Base-by-base conservation (phyloP, 2,329 filamentous ascomycete species). In the Fusarium sp. region DNA sequence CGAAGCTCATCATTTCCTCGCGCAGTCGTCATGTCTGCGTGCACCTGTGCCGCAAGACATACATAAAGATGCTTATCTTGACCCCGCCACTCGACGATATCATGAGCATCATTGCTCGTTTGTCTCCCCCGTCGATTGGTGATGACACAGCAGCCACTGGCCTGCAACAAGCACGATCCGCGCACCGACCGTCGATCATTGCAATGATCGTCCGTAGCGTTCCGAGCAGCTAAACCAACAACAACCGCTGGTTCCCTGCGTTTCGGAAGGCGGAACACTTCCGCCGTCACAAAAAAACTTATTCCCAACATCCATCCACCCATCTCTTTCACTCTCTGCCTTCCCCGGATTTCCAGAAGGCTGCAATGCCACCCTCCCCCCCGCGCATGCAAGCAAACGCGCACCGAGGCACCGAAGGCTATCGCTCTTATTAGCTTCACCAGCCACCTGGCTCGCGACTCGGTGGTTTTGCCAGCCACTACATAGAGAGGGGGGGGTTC, bases 271-370 rank as follows among this genome's bases (percentile, higher is more conserved):
- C 43, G 16, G 28, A 30, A 23, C 40, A 60, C 23, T 23, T 23
- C 23, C 65, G 65, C 34, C 46, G 28, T 16, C 30, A 48, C 63
- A 56, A 39, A 18, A 44, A 60, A 43, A 36, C 48, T 37, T 46
- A 31, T 46, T 13, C 60, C 54, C 56, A 46, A 28, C 30, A 39
- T 27, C 52, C 66, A 34, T 54, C 63, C 52, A 40, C 44, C 39
- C 36, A n/a, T 30, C 39, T 55, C 13, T 23, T 23, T 23, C 23
- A 23, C 23, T 62, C 40, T 23, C 30, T 36, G 52, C n/a, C 15
- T 68, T 71, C 67, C 68, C 68, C 68, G 43, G 68, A 68, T 71
- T 70, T 70, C 68, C 67, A 71, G 67, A 70, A 70, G 52, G 47
- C 54, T 70, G 68, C 68, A 71, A 67, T 71, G 67, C 50, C 67